These are phyloP conservation scores for Saussurea involucrata DNA, from an alignment of 129 eudicot genomes.

Conservation along the genomic window DNA sequence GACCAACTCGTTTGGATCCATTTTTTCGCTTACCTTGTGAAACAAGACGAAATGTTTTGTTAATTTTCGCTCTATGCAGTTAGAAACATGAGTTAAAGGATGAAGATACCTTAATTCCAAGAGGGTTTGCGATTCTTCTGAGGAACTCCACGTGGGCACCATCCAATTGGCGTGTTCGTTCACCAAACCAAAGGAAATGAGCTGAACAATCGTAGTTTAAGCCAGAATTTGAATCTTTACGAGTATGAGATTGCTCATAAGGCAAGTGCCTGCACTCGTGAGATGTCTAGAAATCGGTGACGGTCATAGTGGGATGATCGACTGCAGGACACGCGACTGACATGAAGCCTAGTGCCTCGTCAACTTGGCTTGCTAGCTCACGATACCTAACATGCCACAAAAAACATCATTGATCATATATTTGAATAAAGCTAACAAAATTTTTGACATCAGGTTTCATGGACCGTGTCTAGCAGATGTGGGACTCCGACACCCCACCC, in stretches of 20 bases:
- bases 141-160: constrained; percentile 88
- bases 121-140: constrained; percentile 85
- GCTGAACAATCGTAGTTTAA: constrained; percentile 84
- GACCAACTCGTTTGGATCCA: constrained; percentile 70
- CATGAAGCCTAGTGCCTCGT: constrained; percentile 91
- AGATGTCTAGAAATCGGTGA: constrained; percentile 90
- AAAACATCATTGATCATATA: not conserved
- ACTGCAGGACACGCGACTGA: constrained; percentile 75
- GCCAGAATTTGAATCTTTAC: constrained; percentile 78
- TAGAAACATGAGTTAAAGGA: not conserved
- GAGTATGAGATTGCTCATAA: constrained; percentile 80
- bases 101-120: constrained; percentile 76
- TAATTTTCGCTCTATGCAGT: not conserved
- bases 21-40: constrained; percentile 78
- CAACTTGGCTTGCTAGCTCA: constrained; percentile 79
- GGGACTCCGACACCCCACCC: not conserved
- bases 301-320: constrained; percentile 74
- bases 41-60: not conserved
- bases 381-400: constrained; percentile 53
- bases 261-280: constrained; percentile 85
- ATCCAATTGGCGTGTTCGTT: constrained; percentile 79
- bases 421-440: not conserved
- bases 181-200: constrained; percentile 83
- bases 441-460: not conserved
- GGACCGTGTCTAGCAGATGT: not conserved